Evolutionary conservation across 2,329 filamentous ascomycete genomes (phyloP).

Genomic region (Claviceps africana): DNA sequence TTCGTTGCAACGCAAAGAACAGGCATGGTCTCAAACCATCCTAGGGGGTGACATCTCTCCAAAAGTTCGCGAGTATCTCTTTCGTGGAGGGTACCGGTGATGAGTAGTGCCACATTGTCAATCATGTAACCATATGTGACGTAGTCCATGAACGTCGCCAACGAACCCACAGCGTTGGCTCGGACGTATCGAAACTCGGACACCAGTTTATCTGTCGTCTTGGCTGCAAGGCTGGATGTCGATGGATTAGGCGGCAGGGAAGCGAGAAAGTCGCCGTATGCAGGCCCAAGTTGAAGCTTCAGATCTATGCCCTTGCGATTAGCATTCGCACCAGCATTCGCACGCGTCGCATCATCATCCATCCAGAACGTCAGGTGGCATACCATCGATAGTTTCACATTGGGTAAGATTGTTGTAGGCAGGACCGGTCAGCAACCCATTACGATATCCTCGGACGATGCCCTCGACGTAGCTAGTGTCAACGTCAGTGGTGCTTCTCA

Average conservation of each 20-base stretch:
- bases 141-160: constrained; percentile 95
- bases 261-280: constrained; percentile 93
- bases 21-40: constrained; percentile 98
- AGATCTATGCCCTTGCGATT: constrained; percentile 50
- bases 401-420: constrained; percentile 95
- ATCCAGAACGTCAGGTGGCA: neutral
- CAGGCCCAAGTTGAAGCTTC: constrained; percentile 90
- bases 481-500: constrained; percentile 16
- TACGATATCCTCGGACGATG: constrained; percentile 93
- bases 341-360: neutral
- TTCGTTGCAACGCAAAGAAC: constrained; percentile 96
- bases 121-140: constrained; percentile 99
- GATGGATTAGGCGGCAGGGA: constrained; percentile 91
- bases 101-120: constrained; percentile 94
- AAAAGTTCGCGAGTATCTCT: constrained; percentile 90
- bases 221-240: constrained; percentile 83
- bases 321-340: neutral
- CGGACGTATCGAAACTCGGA: constrained; percentile 94
- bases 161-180: constrained; percentile 79
- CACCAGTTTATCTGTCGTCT: constrained; percentile 95
- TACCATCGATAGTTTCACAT: constrained; percentile 94
- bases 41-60: constrained; percentile 89
- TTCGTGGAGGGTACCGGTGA: constrained; percentile 95
- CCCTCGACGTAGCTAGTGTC: constrained; percentile 77
- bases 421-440: constrained; percentile 73